Base-by-base conservation (phyloP, 2,329 filamentous ascomycete species). In the Beauveria medogensis region DNA sequence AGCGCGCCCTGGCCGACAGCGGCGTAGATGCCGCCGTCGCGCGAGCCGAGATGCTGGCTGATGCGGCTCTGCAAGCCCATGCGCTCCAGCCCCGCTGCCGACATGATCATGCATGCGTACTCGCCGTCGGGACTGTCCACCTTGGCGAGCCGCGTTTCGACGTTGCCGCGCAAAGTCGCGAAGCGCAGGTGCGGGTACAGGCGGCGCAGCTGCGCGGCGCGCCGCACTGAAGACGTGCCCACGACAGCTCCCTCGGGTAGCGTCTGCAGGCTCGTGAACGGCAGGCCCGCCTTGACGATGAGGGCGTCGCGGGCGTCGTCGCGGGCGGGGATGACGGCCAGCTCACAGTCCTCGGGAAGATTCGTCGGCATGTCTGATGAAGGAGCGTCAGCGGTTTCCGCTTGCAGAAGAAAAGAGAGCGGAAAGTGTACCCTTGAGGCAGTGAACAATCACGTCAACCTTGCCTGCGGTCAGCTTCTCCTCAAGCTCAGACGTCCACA, bases 401-500 rank as follows among this genome's bases (percentile, higher is more conserved):
- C 22, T 14, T 34, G 12, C 2, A 14, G 14, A 5, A 28, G 30
- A 20, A 34, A 16, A 37, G 7, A 20, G 3, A 16, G 48, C 44
- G 16, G n/a, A 14, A 50, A 22, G n/a, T 12, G 8, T 26, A 59
- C 57, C 57, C 40, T 99, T 99, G 72, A 97, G 79, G 64, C 87
- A 91, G 77, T 99, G 94, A 79, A 96, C 90, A 65, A 96, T 88
- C 50, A 96, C 75, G 75, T 96, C 91, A 64, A 96, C 75, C 66
- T 89, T 79, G 54, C 84, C 81, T 26, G 82, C 81, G 55, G 87
- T 77, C 57, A 97, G 81, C 69, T 86, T 80, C n/a, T 87, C 88
- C 75, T 99, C 94, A 55, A 99, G 81, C 77, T 97, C 93, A 67
- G 91, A 86, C 8, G 94, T 99, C 94, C 94, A 99, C 62, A 99